Conservation (phyloP, 306 rosid species). For the Fragaria ananassa region DNA sequence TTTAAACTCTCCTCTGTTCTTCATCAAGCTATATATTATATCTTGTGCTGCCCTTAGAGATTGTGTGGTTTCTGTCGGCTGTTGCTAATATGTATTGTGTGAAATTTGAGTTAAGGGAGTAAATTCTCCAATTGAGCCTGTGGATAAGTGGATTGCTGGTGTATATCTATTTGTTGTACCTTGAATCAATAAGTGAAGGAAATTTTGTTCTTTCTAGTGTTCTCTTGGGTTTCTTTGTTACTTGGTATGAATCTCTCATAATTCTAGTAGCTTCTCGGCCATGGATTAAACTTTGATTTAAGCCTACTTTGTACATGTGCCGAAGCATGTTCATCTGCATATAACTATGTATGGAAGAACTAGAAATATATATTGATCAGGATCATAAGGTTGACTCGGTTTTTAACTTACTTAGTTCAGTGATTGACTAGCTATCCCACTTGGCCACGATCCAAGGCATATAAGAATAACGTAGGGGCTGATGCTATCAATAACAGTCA, state of each 20-base stretch:
- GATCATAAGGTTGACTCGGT: background rate
- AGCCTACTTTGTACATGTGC: background rate
- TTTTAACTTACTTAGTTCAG: background rate
- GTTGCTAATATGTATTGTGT: background rate
- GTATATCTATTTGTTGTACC: constrained; percentile 4
- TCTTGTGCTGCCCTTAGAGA: no score
- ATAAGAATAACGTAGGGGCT: background rate
- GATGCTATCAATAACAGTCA: background rate
- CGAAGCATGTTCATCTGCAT: background rate
- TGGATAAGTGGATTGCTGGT: background rate
- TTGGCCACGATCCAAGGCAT: background rate
- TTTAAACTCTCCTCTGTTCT: constrained; percentile 26
- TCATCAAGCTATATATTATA: background rate
- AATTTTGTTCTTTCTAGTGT: background rate
- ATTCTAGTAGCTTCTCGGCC: background rate
- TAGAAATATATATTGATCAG: background rate
- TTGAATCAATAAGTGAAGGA: background rate
- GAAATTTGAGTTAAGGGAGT: background rate
- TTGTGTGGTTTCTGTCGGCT: background rate
- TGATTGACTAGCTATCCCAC: background rate
- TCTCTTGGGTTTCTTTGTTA: background rate
- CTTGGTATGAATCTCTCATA: background rate
- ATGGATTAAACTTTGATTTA: background rate
- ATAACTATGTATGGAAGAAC: no score
- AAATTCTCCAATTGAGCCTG: background rate